Percentiles rank a stretch among this genome's conserved stretches.
These are phyloP conservation scores for Vicia villosa DNA, from an alignment of 306 rosid species.

Conservation along the genomic window DNA sequence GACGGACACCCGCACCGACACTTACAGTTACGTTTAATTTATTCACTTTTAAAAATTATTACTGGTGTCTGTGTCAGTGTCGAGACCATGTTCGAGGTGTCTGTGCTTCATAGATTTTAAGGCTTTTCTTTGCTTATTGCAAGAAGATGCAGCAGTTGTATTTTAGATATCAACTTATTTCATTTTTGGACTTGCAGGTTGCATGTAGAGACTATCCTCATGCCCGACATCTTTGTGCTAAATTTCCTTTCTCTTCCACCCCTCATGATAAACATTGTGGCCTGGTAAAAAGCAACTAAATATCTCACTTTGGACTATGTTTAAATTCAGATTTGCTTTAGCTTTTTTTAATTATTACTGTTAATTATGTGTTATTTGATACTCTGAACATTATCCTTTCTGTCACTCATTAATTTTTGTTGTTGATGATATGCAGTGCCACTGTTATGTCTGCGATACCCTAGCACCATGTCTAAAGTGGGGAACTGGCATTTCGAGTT, in stretches of 20 bases:
- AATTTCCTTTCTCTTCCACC: slow-evolving; percentile 65
- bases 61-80: no score
- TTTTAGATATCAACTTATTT: slow-evolving; percentile 32
- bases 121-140: slow-evolving; percentile 16
- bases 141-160: slow-evolving; percentile 12
- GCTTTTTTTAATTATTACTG: neutral
- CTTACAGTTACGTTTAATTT: no score
- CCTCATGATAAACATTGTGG: slow-evolving; percentile 64
- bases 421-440: slow-evolving; percentile 67
- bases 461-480: slow-evolving; percentile 72
- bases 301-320: slow-evolving; percentile 18
- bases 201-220: slow-evolving; percentile 93
- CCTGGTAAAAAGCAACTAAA: slow-evolving; percentile 46
- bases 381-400: slow-evolving; percentile 17
- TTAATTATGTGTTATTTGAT: slow-evolving; percentile 18
- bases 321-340: slow-evolving; percentile 8
- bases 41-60: no score
- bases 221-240: slow-evolving; percentile 73
- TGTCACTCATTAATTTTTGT: slow-evolving; percentile 17
- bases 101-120: no score
- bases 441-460: slow-evolving; percentile 81
- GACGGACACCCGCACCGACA: no score
- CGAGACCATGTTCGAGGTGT: no score
- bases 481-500: slow-evolving; percentile 45
- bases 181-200: slow-evolving; percentile 51